A percentile compares a stretch with the other conserved stretches of the same genome.
These are phyloP conservation scores for Aureobasidium sp. DNA, from an alignment of 2,329 filamentous ascomycete genomes.

Conservation along the genomic window DNA sequence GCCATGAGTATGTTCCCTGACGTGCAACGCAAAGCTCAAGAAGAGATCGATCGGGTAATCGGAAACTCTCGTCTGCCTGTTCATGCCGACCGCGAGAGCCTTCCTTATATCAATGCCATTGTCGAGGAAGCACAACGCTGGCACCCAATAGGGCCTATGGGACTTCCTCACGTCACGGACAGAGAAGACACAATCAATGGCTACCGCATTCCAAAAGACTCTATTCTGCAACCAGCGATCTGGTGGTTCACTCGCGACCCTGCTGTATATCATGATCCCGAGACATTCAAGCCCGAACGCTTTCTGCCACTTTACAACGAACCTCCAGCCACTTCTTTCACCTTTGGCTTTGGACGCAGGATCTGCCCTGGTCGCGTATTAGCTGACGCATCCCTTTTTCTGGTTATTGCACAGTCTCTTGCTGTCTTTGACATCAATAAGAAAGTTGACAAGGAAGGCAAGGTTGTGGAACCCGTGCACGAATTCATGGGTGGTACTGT, in stretches of 20 bases:
- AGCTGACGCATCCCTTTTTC: slow-evolving; percentile 33
- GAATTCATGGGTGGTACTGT: slow-evolving; percentile 15
- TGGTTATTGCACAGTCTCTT: slow-evolving; percentile 36
- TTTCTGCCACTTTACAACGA: slow-evolving; percentile 27
- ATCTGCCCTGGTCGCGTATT: slow-evolving; percentile 17
- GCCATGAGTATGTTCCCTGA: slow-evolving; percentile 18
- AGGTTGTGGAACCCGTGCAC: slow-evolving; percentile 8
- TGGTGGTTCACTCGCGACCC: slow-evolving; percentile 33
- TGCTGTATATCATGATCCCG: slow-evolving; percentile 16
- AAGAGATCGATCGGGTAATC: slow-evolving; percentile 31
- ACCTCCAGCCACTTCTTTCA: slow-evolving; percentile 14
- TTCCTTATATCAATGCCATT: slow-evolving; percentile 24
- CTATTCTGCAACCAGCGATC: slow-evolving; percentile 28
- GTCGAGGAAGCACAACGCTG: slow-evolving; percentile 29
- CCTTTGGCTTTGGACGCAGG: slow-evolving; percentile 17
- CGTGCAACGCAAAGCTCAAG: slow-evolving; percentile 23
- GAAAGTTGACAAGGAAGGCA: slow-evolving; percentile 7
- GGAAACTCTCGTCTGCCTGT: slow-evolving; percentile 36
- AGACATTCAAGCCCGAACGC: slow-evolving; percentile 37
- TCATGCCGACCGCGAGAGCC: slow-evolving; percentile 23
- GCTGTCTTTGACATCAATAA: slow-evolving; percentile 33
- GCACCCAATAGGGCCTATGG: slow-evolving; percentile 25
- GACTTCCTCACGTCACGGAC: slow-evolving; percentile 23
- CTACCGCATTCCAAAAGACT: slow-evolving; percentile 34
- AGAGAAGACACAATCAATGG: slow-evolving; percentile 30